A percentile compares a stretch with the other conserved stretches of the same genome.
Evolutionary conservation across 1,284 basidiomycete genomes (phyloP).

Genomic region (Cutaneotrichosporon curvatum): DNA sequence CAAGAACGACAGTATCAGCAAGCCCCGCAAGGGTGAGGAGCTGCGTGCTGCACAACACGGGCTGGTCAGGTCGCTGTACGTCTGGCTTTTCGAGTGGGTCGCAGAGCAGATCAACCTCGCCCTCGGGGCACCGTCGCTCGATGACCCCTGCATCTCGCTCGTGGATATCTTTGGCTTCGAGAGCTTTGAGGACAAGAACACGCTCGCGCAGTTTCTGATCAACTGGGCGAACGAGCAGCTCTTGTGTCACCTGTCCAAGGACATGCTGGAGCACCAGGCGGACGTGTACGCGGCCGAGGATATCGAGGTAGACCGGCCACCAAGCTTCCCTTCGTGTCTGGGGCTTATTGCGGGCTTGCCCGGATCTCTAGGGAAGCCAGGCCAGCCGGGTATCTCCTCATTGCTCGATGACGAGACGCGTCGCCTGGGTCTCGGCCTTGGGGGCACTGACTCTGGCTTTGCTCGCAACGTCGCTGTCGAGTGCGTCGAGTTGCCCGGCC

Average conservation of each 20-base stretch:
- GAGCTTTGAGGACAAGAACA: constrained; percentile 11
- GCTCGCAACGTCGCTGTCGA: constrained; percentile 12
- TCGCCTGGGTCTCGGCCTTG: constrained; percentile 10
- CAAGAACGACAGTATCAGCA: constrained; percentile 11
- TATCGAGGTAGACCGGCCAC: constrained; percentile 10
- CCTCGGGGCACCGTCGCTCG: constrained; percentile 6
- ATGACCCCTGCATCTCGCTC: constrained; percentile 12
- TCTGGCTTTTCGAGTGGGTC: constrained; percentile 16
- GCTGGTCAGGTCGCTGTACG: constrained; percentile 17
- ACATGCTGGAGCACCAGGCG: constrained; percentile 15
- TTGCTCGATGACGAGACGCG: constrained; percentile 20
- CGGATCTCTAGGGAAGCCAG: constrained; percentile 2
- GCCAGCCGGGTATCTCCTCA: constrained; percentile 14
- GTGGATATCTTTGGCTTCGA: constrained; percentile 20
- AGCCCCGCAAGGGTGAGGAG: constrained; percentile 12
- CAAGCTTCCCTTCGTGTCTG: constrained; percentile 10
- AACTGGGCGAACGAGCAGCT: constrained; percentile 22
- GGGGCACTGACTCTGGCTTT: constrained; percentile 13
- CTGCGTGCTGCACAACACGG: constrained; percentile 13
- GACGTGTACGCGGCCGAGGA: constrained; percentile 16
- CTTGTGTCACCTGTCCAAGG: constrained; percentile 13
- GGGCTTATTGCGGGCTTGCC: constrained; percentile 10
- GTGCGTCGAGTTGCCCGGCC: constrained; percentile 10
- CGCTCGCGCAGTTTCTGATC: constrained; percentile 19
- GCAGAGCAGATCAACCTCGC: constrained; percentile 12